phyloP scores from a whole-genome alignment of 345 rosid genomes.

The Brassica juncea region DNA sequence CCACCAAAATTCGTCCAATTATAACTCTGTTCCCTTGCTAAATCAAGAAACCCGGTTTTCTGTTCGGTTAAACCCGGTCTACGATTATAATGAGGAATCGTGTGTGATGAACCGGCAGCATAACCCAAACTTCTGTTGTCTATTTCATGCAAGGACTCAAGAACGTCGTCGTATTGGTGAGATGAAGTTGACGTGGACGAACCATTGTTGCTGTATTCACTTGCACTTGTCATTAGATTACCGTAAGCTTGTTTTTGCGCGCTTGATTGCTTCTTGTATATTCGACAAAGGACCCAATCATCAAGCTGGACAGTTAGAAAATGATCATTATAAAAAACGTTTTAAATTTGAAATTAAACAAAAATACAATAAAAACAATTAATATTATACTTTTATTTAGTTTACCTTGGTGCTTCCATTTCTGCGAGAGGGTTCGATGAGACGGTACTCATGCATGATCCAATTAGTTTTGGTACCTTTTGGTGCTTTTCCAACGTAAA shows the following conservation, averaged over 20 bases:
- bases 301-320: conserved; percentile 55
- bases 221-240: conserved; percentile 43
- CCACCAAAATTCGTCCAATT: conserved; percentile 69
- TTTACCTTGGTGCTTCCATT: conserved; percentile 71
- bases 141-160: conserved; percentile 65
- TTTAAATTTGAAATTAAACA: neutral
- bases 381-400: neutral
- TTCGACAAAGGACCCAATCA: conserved; percentile 96
- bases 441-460: conserved; percentile 99
- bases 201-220: conserved; percentile 63
- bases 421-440: conserved; percentile 58
- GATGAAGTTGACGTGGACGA: conserved; percentile 66
- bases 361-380: neutral
- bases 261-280: conserved; percentile 78
- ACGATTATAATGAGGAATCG: conserved; percentile 30
- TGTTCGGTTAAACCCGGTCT: conserved; percentile 49
- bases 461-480: conserved; percentile 97
- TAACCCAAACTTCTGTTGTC: conserved; percentile 43
- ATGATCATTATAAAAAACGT: neutral
- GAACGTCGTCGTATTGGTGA: conserved; percentile 75
- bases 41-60: conserved; percentile 44
- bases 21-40: conserved; percentile 40
- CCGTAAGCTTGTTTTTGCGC: conserved; percentile 49
- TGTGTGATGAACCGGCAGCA: conserved; percentile 46
- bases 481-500: conserved; percentile 90